These are phyloP conservation scores for Penicillium psychrofluorescens DNA, from an alignment of 495 filamentous ascomycete species.

Conservation along the genomic window DNA sequence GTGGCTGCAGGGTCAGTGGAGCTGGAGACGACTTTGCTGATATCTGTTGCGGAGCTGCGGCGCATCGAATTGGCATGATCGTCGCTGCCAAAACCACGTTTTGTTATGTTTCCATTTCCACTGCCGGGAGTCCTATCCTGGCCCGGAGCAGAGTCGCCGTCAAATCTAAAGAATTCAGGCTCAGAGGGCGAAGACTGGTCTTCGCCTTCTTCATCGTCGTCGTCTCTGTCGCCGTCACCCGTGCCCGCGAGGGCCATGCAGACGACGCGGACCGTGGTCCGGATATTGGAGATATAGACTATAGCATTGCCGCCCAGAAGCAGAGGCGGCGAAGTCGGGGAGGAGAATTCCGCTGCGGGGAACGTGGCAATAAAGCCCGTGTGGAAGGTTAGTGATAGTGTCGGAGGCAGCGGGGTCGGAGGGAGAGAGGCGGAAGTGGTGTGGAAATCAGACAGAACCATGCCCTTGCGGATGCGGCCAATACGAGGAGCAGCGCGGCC, in stretches of 20 bases:
- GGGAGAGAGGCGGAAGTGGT: conserved; percentile 29
- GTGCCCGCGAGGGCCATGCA: conserved; percentile 37
- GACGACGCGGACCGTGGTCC: conserved; percentile 66
- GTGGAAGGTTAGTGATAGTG: conserved; percentile 32
- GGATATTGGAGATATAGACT: conserved; percentile 80
- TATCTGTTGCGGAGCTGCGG: conserved; percentile 11
- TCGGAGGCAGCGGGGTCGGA: conserved; percentile 12
- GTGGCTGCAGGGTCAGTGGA: background rate
- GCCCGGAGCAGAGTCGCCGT: conserved; percentile 32
- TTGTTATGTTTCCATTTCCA: too few relatives aligned
- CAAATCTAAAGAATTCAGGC: conserved; percentile 61
- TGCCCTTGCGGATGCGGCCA: conserved; percentile 67
- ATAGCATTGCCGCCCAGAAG: conserved; percentile 60
- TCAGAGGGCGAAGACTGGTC: conserved; percentile 23
- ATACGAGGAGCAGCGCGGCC: conserved; percentile 16
- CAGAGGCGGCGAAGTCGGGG: conserved; percentile 32
- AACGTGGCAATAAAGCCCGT: conserved; percentile 44
- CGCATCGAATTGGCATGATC: background rate
- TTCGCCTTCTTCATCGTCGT: conserved; percentile 17
- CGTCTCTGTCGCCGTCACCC: conserved; percentile 20
- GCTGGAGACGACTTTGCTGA: conserved; percentile 17
- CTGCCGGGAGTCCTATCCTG: conserved; percentile 13
- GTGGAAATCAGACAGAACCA: conserved; percentile 63
- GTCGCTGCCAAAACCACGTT: background rate
- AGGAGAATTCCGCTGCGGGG: conserved; percentile 29